phyloP scores from a whole-genome alignment of 192 early-diverging fungal genomes.

The Phlyctochytrium planicorne region DNA sequence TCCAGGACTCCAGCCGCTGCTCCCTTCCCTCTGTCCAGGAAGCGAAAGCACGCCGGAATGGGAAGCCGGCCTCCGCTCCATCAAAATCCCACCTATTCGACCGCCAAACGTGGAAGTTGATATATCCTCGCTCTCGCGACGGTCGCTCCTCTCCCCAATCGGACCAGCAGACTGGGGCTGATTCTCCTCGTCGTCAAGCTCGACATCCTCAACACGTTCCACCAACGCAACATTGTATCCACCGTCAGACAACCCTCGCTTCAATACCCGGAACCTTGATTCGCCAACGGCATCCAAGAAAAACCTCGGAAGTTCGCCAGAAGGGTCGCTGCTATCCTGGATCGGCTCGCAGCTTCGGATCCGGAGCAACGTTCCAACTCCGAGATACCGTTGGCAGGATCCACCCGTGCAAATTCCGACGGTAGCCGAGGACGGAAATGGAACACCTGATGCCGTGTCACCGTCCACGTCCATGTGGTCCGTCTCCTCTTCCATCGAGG shows the following conservation, averaged over 20 bases:
- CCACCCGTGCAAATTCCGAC: conserved; percentile 6
- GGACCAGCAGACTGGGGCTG: no score
- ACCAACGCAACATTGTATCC: conserved; percentile 30
- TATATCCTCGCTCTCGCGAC: no score
- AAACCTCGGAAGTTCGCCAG: conserved; percentile 3
- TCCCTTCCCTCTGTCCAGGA: no score
- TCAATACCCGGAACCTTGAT: conserved; percentile 29
- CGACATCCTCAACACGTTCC: conserved; percentile 30
- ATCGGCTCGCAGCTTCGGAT: conserved; percentile 1
- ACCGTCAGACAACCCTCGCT: conserved; percentile 23
- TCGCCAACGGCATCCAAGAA: conserved; percentile 18
- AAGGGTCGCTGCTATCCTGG: background rate
- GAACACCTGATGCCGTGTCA: no score
- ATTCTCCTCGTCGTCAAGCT: conserved; percentile 31
- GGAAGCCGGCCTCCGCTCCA: no score
- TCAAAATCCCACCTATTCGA: no score
- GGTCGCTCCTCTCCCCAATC: no score
- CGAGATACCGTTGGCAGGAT: conserved; percentile 1
- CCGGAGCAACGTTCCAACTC: background rate
- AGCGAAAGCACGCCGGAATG: no score
- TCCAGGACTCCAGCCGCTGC: no score
- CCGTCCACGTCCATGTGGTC: background rate
- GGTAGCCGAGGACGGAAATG: conserved; percentile 1
- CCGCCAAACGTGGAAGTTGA: no score
- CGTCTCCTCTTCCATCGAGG: background rate